Conservation (phyloP, 1,139 yeast genomes). For the Debaryomyces psychrophilus region DNA sequence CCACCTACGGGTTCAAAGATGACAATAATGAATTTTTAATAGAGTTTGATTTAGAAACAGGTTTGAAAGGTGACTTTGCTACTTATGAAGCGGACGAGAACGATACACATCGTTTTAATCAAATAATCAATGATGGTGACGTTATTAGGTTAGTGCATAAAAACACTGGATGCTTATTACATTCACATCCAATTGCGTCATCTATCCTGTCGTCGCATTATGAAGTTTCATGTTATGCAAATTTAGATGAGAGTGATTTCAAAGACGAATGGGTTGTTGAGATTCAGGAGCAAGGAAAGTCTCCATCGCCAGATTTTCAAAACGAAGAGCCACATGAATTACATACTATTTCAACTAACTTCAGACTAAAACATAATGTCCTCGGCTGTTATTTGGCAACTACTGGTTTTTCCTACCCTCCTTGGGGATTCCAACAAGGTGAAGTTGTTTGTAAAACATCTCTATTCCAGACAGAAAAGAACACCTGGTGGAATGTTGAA, state of each 20-base stretch:
- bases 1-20: constrained; percentile 77
- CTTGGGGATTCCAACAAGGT: constrained; percentile 84
- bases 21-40: constrained; percentile 65
- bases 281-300: constrained; percentile 57
- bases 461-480: constrained; percentile 55
- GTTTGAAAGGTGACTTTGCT: constrained; percentile 30
- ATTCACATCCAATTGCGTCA: constrained; percentile 61
- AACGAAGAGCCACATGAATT: constrained; percentile 40
- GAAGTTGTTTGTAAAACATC: constrained; percentile 71
- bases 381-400: constrained; percentile 77
- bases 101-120: constrained; percentile 22
- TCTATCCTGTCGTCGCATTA: constrained; percentile 54
- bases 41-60: constrained; percentile 42
- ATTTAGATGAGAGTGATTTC: constrained; percentile 53
- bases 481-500: constrained; percentile 83
- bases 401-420: constrained; percentile 69
- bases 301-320: constrained; percentile 53
- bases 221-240: constrained; percentile 75
- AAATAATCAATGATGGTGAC: constrained; percentile 50
- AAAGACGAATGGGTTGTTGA: constrained; percentile 79
- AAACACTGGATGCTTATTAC: constrained; percentile 56
- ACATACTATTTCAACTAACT: constrained; percentile 73
- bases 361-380: constrained; percentile 61
- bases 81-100: constrained; percentile 35
- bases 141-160: constrained; percentile 59